A percentile compares a stretch with the other conserved stretches of the same genome.
Conservation (phyloP, 2,329 filamentous ascomycete species). For the Parascedosporium putredinis region DNA sequence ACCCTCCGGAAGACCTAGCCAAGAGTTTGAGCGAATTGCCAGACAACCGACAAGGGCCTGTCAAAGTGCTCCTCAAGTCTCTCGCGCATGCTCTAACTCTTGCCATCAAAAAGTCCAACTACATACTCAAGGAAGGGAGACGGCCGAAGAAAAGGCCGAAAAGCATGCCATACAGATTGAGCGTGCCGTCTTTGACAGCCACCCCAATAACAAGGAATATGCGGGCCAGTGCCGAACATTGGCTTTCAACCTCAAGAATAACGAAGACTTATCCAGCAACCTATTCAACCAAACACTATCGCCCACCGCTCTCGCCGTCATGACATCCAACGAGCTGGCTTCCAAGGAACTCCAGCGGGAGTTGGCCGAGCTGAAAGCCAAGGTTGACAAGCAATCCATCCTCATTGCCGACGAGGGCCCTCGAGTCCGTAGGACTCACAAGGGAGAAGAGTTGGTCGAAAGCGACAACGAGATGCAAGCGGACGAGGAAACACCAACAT, state of each 20-base stretch:
- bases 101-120: slow-evolving; percentile 55
- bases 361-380: slow-evolving; percentile 65
- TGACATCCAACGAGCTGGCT: slow-evolving; percentile 85
- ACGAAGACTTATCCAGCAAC: slow-evolving; percentile 64
- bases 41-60: slow-evolving; percentile 55
- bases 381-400: slow-evolving; percentile 74
- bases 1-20: slow-evolving; percentile 40
- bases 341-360: slow-evolving; percentile 78
- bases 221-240: slow-evolving; percentile 62
- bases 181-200: slow-evolving; percentile 51
- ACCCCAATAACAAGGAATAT: slow-evolving; percentile 42
- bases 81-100: slow-evolving; percentile 55
- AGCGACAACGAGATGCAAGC: slow-evolving; percentile 45
- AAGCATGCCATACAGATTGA: slow-evolving; percentile 71
- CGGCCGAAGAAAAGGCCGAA: slow-evolving; percentile 54
- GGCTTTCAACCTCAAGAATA: slow-evolving; percentile 80
- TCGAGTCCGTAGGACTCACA: slow-evolving; percentile 80
- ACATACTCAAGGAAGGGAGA: slow-evolving; percentile 54
- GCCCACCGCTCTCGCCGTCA: slow-evolving; percentile 68
- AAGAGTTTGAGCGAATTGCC: slow-evolving; percentile 45
- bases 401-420: slow-evolving; percentile 67
- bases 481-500: slow-evolving; percentile 10
- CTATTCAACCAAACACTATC: slow-evolving; percentile 64
- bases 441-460: slow-evolving; percentile 85
- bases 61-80: slow-evolving; percentile 59